Base-by-base conservation (phyloP, 192 early-diverging fungal genomes). In the Endogone sp. region DNA sequence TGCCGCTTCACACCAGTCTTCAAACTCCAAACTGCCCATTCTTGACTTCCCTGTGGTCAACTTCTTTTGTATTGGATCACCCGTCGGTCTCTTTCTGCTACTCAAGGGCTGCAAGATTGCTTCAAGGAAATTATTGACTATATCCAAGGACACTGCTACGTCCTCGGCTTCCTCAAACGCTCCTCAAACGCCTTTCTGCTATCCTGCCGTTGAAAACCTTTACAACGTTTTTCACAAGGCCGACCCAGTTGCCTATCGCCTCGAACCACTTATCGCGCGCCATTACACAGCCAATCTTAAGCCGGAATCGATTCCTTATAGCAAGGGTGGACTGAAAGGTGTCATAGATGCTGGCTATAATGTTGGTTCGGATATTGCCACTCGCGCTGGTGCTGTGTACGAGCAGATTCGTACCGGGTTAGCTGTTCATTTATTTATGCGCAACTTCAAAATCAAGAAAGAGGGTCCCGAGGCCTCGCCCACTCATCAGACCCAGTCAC, bases 1-100 rank as follows among this genome's bases (percentile, higher is more conserved):
- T 49, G 37, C 37, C 9, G 37, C 16, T 6, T 16, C 37, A 6
- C 6, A 49, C 16, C 37, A 60, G 27, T 0, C 59, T 21, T 22
- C 4, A 60, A 60, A 26, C 10, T 60, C 59, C 22, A 60, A 60
- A 10, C 22, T 28, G 23, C 60, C 67, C 22, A 62, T 37, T 27
- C 82, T 93, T 4, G 78, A 86, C 55, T 93, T 93, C 64, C 71
- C 81, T 2, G 91, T 94, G 8, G 77, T 88, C 31, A 90, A 88
- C 59, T 86, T 95, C 60, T 95, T 94, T 32, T 88, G 86, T 6
- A 81, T 92, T 20, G 93, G 93, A n/a, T 93, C 91, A 16, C 93
- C 93, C 3, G 82, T 95, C 22, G 93, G 91, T 2, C 71, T 94
- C 6, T 91, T 95, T 62, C 72, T 94, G 26, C 71, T 95, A 21